Base-by-base conservation (phyloP, 495 filamentous ascomycete species). In the Chaetomium tenue region DNA sequence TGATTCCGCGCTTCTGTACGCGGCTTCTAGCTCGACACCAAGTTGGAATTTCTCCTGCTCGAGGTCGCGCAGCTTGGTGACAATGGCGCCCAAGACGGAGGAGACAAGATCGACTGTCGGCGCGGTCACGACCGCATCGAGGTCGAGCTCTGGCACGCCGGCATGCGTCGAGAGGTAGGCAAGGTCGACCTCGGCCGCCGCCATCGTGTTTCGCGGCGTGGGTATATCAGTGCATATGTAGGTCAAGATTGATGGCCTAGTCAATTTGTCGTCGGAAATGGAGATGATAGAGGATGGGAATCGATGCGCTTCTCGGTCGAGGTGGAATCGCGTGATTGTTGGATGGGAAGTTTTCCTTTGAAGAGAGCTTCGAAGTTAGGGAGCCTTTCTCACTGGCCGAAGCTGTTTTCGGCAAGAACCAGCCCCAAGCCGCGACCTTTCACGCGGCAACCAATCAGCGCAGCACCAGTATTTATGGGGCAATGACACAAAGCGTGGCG, bases 1-100 rank as follows among this genome's bases (percentile, higher is more conserved):
- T 18, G 88, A 86, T 71, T 98, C 93, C 47, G 87, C 87, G 63
- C 82, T 87, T 46, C 91, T 87, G 18, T 95, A 87, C 28, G 88
- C 86, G 76, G 89, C 93, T 74, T 98, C 94, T 12, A 98, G 81
- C 78, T 98, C 94, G n/a, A 98, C 91, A 62, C 92, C 90, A 18
- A 89, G 74, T 58, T 89, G 88, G 51, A 96, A 83, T 75, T 96
- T 97, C 51, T 94, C 89, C 8, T 93, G 87, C 64, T 97, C 91
- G 67, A 84, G 84, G 67, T 96, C 92, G 54, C 85, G 88, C 33
- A 91, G 89, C 76, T 91, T 95, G 33, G 79, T 79, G 25, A 86
- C 81, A 55, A 97, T 83, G 4, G 83, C 82, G 13, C 82, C 76
- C 16, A 97, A 78, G 33, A 97, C 79, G 40, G 82, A 76, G 54